phyloP scores from a whole-genome alignment of 495 filamentous ascomycete species.

The Tuber microsphaerosporum region DNA sequence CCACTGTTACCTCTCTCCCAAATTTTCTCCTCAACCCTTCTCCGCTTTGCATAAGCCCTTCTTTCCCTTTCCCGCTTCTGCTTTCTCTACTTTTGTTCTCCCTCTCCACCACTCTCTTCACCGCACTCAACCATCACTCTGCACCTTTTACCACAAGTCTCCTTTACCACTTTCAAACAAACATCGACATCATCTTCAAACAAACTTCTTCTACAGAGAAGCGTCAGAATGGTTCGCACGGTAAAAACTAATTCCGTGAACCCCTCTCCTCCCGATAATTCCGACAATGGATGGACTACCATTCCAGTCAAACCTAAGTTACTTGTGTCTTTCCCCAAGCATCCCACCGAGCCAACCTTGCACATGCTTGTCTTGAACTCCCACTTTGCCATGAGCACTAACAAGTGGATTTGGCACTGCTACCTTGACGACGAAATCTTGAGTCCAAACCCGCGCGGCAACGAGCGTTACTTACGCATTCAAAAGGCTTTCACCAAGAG shows the following conservation, averaged over 20 bases:
- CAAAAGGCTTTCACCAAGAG: not conserved
- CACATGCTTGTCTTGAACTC: not conserved
- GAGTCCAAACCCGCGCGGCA: not conserved
- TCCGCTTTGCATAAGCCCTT: not conserved
- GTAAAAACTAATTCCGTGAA: not conserved
- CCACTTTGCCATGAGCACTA: not conserved
- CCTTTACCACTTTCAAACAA: not conserved
- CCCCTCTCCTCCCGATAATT: not conserved
- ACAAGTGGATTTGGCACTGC: not conserved
- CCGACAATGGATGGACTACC: not conserved
- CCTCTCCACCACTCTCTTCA: not conserved
- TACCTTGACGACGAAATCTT: not conserved
- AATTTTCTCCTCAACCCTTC: not conserved
- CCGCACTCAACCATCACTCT: not conserved
- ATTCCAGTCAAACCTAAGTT: not conserved
- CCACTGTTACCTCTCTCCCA: not conserved
- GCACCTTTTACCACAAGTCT: not conserved
- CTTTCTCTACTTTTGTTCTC: not conserved
- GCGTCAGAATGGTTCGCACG: not conserved
- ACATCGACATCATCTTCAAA: too few relatives aligned
- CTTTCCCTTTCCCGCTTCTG: not conserved
- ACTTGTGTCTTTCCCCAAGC: not conserved
- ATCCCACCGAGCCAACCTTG: not conserved
- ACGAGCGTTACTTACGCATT: not conserved
- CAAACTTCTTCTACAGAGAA: not conserved